Conservation (phyloP, 495 filamentous ascomycete genomes). For the Hypomontagnella monticulosa region DNA sequence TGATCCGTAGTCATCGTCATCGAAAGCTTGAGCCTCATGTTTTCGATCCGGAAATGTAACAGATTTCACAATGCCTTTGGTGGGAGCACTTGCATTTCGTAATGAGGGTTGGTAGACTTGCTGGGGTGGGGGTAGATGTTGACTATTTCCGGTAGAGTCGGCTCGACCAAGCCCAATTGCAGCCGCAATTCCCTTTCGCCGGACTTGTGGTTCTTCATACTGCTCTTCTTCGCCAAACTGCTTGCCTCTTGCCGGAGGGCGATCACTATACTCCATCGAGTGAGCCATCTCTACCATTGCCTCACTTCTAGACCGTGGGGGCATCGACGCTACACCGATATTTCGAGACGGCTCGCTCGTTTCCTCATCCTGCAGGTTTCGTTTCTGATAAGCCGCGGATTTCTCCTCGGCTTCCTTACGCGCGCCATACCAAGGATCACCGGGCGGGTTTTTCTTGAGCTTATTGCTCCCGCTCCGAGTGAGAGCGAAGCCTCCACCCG, state of each 20-base stretch:
- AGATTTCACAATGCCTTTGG: constrained; percentile 36
- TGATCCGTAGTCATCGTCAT: constrained; percentile 36
- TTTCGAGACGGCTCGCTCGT: constrained; percentile 16
- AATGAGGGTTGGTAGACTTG: constrained; percentile 24
- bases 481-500: constrained; percentile 42
- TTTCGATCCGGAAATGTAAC: constrained; percentile 44
- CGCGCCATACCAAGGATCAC: constrained; percentile 49
- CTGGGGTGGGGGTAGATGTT: constrained; percentile 21
- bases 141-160: constrained; percentile 19
- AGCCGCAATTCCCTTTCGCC: constrained; percentile 31
- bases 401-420: constrained; percentile 48
- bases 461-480: constrained; percentile 58
- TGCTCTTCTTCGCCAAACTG: constrained; percentile 32
- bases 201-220: constrained; percentile 31
- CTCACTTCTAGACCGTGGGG: constrained; percentile 15
- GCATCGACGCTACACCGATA: not conserved
- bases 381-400: constrained; percentile 22
- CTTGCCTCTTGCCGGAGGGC: constrained; percentile 43
- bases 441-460: constrained; percentile 57
- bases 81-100: constrained; percentile 23
- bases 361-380: constrained; percentile 10
- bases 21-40: constrained; percentile 27
- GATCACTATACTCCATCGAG: constrained; percentile 25
- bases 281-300: constrained; percentile 3
- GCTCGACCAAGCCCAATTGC: constrained; percentile 13